Evolutionary conservation across 345 rosid species (phyloP).

Genomic region (Gossypium australe): DNA sequence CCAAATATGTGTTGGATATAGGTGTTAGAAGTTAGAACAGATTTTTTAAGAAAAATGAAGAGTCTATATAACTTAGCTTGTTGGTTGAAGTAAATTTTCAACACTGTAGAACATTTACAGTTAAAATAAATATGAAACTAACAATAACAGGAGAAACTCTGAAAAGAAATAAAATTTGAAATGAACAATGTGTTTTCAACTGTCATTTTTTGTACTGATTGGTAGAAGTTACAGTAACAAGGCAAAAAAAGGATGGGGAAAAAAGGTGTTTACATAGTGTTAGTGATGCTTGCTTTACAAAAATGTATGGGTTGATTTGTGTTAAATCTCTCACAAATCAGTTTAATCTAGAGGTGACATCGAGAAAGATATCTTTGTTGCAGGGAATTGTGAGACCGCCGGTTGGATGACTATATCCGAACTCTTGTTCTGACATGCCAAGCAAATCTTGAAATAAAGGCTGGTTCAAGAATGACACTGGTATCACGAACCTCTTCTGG

Average conservation of each 20-base stretch:
- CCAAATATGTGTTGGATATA: too few relatives aligned
- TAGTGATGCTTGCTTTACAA: constrained; percentile 6
- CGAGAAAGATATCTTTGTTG: constrained; percentile 23
- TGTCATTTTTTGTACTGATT: background rate
- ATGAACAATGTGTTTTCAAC: background rate
- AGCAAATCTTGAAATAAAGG: constrained; percentile 32
- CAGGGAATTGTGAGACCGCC: constrained; percentile 40
- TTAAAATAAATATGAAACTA: background rate
- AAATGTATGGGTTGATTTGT: background rate
- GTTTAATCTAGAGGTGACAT: background rate
- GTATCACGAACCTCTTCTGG: constrained; percentile 34
- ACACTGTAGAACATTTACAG: background rate
- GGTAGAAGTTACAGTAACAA: background rate
- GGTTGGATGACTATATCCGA: constrained; percentile 33
- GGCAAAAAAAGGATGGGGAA: background rate
- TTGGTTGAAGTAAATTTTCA: background rate
- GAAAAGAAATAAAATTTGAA: background rate
- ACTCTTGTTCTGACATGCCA: constrained; percentile 29
- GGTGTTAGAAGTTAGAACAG: background rate
- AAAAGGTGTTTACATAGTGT: background rate
- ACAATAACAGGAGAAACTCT: background rate
- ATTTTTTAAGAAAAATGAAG: too few relatives aligned
- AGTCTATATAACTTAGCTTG: too few relatives aligned
- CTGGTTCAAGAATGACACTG: constrained; percentile 26
- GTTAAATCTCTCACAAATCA: background rate